phyloP scores from a whole-genome alignment of 2,329 filamentous ascomycete genomes.

The Dichotomopilus funicola region DNA sequence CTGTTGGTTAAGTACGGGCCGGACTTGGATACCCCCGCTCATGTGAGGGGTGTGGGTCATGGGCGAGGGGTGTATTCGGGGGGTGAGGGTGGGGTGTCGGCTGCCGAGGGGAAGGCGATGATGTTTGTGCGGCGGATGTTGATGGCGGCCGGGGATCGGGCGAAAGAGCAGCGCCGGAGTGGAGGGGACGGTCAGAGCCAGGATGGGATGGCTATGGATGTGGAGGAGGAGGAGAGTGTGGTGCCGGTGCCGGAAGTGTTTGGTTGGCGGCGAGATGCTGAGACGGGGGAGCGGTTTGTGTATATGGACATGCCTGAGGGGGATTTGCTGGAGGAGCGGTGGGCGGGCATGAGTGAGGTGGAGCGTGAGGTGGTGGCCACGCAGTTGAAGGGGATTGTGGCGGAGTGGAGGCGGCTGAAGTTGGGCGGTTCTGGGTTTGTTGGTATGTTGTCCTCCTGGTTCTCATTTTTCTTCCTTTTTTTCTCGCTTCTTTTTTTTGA shows the following conservation, averaged over 20 bases:
- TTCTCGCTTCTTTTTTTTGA: neutral
- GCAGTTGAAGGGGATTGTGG: conserved; percentile 9
- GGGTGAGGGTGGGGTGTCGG: neutral
- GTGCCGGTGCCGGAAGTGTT: conserved; percentile 18
- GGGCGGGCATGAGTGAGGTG: conserved; percentile 7
- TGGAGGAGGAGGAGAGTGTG: no score
- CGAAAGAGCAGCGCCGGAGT: no score
- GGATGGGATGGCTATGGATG: no score
- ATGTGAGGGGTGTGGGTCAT: no score
- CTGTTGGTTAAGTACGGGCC: conserved; percentile 16
- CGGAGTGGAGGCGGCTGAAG: conserved; percentile 15
- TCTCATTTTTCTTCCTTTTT: neutral
- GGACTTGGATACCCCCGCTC: neutral
- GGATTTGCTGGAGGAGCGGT: conserved; percentile 6
- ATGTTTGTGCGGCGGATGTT: conserved; percentile 3
- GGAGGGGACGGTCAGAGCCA: no score
- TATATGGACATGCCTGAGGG: conserved; percentile 15
- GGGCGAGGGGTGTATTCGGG: neutral
- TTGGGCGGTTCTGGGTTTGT: conserved; percentile 9
- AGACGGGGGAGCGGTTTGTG: conserved; percentile 13
- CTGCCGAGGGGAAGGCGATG: conserved; percentile 16
- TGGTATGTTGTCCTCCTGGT: conserved; percentile 3
- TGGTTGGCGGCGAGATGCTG: conserved; percentile 18
- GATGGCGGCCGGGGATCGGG: no score
- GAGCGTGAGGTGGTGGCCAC: conserved; percentile 9